These are phyloP conservation scores for Phlebiopsis gigantea DNA, from an alignment of 768 basidiomycete species.

Conservation along the genomic window DNA sequence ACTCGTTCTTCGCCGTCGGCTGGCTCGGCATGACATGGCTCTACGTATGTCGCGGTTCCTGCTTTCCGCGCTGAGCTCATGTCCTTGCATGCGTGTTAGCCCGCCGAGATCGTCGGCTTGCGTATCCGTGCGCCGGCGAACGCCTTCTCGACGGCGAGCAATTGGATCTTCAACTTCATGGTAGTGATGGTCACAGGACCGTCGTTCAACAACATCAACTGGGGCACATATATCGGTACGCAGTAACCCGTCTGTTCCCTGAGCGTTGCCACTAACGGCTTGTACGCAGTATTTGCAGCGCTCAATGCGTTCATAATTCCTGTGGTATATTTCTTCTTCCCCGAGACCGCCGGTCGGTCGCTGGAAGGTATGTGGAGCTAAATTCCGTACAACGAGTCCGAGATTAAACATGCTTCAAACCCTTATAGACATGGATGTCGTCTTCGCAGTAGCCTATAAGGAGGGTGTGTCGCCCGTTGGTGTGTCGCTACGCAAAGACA, in stretches of 20 bases:
- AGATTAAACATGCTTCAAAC: background rate
- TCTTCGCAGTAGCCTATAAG: constrained; percentile 30
- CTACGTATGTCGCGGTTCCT: constrained; percentile 37
- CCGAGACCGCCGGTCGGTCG: constrained; percentile 55
- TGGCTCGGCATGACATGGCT: constrained; percentile 74
- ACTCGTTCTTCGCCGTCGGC: constrained; percentile 64
- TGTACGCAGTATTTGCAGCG: constrained; percentile 42
- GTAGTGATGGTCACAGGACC: constrained; percentile 61
- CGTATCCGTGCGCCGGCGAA: constrained; percentile 61
- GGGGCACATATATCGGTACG: constrained; percentile 54
- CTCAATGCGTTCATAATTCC: constrained; percentile 55
- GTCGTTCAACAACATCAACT: constrained; percentile 51
- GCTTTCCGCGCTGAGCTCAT: background rate
- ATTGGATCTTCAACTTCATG: constrained; percentile 55
- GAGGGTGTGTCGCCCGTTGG: constrained; percentile 29
- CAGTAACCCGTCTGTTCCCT: background rate
- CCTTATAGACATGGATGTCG: constrained; percentile 28
- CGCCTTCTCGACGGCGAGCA: constrained; percentile 50
- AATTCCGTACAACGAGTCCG: background rate
- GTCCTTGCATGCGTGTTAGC: constrained; percentile 27
- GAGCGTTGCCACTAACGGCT: background rate
- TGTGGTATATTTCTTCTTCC: constrained; percentile 55
- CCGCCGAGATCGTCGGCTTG: constrained; percentile 61
- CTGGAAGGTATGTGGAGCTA: constrained; percentile 37
- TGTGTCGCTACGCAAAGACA: constrained; percentile 29